These are phyloP conservation scores for Rhizopogon vinicolor DNA, from an alignment of 768 basidiomycete species.

Conservation along the genomic window DNA sequence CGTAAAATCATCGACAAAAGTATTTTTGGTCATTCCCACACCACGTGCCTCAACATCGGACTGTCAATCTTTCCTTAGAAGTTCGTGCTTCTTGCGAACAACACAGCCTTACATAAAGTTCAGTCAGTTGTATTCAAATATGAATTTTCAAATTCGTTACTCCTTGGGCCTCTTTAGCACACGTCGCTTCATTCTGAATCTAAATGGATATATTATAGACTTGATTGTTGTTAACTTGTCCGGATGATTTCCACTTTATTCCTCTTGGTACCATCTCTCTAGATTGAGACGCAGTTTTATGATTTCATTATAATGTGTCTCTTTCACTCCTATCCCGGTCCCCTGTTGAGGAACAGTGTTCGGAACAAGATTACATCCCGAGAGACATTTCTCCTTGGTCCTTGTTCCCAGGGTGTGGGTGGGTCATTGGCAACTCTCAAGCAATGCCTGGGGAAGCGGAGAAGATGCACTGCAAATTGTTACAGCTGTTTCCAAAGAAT, in stretches of 20 bases:
- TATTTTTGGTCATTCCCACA: too few relatives aligned
- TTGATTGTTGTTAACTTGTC: background rate
- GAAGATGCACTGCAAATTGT: too few relatives aligned
- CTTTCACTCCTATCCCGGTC: slow-evolving; percentile 7
- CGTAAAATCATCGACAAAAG: too few relatives aligned
- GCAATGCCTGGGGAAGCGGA: slow-evolving; percentile 78
- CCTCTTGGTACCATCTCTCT: slow-evolving; percentile 1
- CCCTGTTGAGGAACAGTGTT: slow-evolving; percentile 15
- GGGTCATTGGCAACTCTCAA: slow-evolving; percentile 84
- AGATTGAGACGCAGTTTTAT: slow-evolving; percentile 25
- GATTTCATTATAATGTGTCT: slow-evolving; percentile 18
- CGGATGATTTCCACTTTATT: background rate
- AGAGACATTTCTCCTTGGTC: slow-evolving; percentile 55
- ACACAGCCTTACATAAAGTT: too few relatives aligned
- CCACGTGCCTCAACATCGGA: too few relatives aligned
- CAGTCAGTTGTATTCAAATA: too few relatives aligned
- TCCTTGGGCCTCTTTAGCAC: background rate
- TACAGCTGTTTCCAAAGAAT: too few relatives aligned
- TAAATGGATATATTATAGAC: slow-evolving; percentile 6
- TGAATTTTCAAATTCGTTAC: background rate
- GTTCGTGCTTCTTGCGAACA: too few relatives aligned
- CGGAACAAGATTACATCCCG: slow-evolving; percentile 6
- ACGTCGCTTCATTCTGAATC: background rate
- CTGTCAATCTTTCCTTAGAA: too few relatives aligned
- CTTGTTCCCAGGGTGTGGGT: slow-evolving; percentile 66